Base-by-base conservation (phyloP, 2,329 filamentous ascomycete genomes). In the Cordyceps farinosa region DNA sequence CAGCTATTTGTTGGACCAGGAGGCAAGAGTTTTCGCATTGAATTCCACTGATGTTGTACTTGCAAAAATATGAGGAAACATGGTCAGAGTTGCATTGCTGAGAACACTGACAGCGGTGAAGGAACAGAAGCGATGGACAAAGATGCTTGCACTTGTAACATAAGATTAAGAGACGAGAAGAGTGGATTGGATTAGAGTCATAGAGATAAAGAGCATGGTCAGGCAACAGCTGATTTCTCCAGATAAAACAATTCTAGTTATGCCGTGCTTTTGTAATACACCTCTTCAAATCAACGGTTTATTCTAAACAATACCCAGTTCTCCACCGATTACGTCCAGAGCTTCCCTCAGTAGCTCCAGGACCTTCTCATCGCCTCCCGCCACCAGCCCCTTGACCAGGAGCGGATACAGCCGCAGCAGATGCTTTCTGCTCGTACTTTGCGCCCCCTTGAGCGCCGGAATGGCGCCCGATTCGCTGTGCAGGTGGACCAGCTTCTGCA, bases 391-490 rank as follows among this genome's bases (percentile, higher is more conserved):
- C 67, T 83, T 82, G 22, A 89, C 83, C 56, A 96, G 74, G 56
- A 98, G 78, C 8, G 92, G 90, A 74, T 96, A 97, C 66, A 99
- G 75, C 71, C 89, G 83, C 67, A 91, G 81, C 38, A 98, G 77
- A 76, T 98, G 93, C 72, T 90, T 92, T 71, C 87, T 87, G 15
- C 78, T 79, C 65, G 84, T 81, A 64, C 82, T 84, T 52, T 82
- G 79, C n/a, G 82, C 79, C 6, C 72, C 71, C 9, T 79, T 79
- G 10, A 78, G 73, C 32, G 79, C 77, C 1, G 89, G 86, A 32
- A 95, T 90, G 0, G 90, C 89, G 4, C 84, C 82, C 0, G 87
- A 84, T 67, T 92, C 89, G 61, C 89, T 90, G 61, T 82, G 80
- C 64, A 98, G 78, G 22, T 81, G 80, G 1, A 90, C 84, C 40